Evolutionary conservation across 1,284 basidiomycete species (phyloP), one percentile per base, ranked within the genome.

Genomic region (Apiotrichum brassicae): DNA sequence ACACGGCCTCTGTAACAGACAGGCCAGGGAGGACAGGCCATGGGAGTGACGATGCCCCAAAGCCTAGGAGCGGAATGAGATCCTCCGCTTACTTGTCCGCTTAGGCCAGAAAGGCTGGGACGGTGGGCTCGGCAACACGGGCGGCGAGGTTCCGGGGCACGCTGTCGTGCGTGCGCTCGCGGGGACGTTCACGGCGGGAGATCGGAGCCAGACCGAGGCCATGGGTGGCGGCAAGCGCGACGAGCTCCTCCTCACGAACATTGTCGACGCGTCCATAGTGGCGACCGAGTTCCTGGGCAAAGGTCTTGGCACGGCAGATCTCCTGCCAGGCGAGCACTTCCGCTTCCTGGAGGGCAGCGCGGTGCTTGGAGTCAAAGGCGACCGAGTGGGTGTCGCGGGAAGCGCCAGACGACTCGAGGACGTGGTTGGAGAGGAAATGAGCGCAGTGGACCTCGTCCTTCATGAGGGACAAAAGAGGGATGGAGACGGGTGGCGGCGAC

Each of bases 261-360:
- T 49, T 34, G 34, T 49, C 51, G 4, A 32, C 34, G 23, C 18
- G 18, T 13, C 36, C 54, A 37, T 65, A 66, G 59, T 61, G 59
- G 28, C 45, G 36, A 5, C 66, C 68, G 18, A 71, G 53, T 4
- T 49, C 58, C 14, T 60, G 58, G 1, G 58, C 54, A 40, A 69
- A 71, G 38, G 54, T 50, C 54, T 64, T 65, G 4, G 61, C 68
- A 20, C 62, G 59, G 43, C 59, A 61, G n/a, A 71, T 58, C 58
- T 71, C 63, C 42, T 55, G 48, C 63, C 64, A 68, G 1, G 60
- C 68, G 23, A 64, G 45, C 13, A 65, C 58, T 47, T 71, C 67
- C 0, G 64, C 66, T 28, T 64, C 63, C 46, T 54, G 59, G 37
- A 39, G 43, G 14, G 54, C 25, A 6, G 19, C 26, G 18, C 28